These are phyloP conservation scores for Pholiota molesta DNA, from an alignment of 768 basidiomycete genomes.

Conservation along the genomic window DNA sequence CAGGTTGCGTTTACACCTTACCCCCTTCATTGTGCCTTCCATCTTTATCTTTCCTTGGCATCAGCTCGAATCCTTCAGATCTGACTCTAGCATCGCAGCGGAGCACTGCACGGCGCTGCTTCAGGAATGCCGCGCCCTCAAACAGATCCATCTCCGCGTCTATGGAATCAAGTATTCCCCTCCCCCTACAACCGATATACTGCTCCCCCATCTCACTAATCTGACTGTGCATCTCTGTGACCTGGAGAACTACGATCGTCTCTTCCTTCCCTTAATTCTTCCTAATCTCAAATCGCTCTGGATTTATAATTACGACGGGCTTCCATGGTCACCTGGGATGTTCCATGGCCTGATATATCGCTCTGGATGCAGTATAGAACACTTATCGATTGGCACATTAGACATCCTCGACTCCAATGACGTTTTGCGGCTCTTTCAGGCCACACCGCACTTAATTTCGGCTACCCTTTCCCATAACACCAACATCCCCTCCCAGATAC, in stretches of 20 bases:
- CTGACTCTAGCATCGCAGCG: conserved; percentile 16
- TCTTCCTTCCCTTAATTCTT: conserved; percentile 19
- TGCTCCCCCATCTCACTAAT: conserved; percentile 12
- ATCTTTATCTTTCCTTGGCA: conserved; percentile 21
- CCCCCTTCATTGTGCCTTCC: conserved; percentile 17
- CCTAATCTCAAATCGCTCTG: conserved; percentile 16
- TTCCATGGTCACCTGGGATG: conserved; percentile 18
- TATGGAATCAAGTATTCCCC: conserved; percentile 17
- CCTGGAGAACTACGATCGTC: conserved; percentile 13
- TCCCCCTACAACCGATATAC: conserved; percentile 11
- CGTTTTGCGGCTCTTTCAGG: conserved; percentile 6
- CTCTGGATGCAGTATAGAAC: conserved; percentile 15
- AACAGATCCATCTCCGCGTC: conserved; percentile 16
- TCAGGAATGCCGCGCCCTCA: conserved; percentile 13
- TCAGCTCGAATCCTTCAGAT: conserved; percentile 18
- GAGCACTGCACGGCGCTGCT: conserved; percentile 16
- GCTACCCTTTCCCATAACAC: conserved; percentile 17
- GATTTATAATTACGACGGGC: conserved; percentile 17
- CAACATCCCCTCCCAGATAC: background rate
- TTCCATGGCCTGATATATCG: conserved; percentile 16
- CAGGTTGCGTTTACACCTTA: conserved; percentile 17
- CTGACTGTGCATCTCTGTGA: conserved; percentile 15
- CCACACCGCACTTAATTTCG: conserved; percentile 10
- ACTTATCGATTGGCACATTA: conserved; percentile 16
- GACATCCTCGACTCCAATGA: conserved; percentile 10